Percentiles rank a stretch among this genome's conserved stretches.
Conservation (phyloP, 352 stramenopile genomes). For the Pilasporangium apinafurcum region DNA sequence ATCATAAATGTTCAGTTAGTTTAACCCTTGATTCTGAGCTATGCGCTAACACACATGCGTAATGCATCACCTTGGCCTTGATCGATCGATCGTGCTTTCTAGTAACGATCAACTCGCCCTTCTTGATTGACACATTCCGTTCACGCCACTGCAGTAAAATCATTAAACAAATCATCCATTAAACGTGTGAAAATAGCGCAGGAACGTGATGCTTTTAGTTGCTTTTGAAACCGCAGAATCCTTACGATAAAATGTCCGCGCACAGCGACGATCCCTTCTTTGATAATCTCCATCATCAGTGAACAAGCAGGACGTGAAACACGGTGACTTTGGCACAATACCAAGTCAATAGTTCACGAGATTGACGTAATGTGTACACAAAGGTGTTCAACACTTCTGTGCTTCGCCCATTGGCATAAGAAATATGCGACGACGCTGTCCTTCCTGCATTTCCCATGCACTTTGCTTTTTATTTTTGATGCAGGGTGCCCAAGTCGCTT, state of each 20-base stretch:
- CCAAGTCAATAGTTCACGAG: too few relatives aligned
- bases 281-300: conserved; percentile 21
- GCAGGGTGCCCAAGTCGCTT: too few relatives aligned
- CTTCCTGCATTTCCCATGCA: too few relatives aligned
- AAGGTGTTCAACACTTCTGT: too few relatives aligned
- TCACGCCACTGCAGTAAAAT: conserved; percentile 44
- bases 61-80: conserved; percentile 47
- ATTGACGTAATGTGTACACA: too few relatives aligned
- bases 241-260: conserved; percentile 61
- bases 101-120: conserved; percentile 39
- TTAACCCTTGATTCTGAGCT: neutral
- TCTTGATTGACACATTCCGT: conserved; percentile 47
- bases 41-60: neutral
- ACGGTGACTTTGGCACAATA: too few relatives aligned
- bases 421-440: too few relatives aligned
- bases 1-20: conserved; percentile 1
- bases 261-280: conserved; percentile 52
- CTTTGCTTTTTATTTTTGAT: too few relatives aligned
- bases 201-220: neutral
- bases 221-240: too few relatives aligned
- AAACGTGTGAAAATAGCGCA: neutral
- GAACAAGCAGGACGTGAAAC: too few relatives aligned
- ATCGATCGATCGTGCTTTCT: conserved; percentile 34
- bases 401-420: too few relatives aligned
- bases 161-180: neutral